Percentiles rank a stretch among this genome's conserved stretches.
Evolutionary conservation across 495 filamentous ascomycete species (phyloP).

Genomic region (Polyplosphaeria fusca): DNA sequence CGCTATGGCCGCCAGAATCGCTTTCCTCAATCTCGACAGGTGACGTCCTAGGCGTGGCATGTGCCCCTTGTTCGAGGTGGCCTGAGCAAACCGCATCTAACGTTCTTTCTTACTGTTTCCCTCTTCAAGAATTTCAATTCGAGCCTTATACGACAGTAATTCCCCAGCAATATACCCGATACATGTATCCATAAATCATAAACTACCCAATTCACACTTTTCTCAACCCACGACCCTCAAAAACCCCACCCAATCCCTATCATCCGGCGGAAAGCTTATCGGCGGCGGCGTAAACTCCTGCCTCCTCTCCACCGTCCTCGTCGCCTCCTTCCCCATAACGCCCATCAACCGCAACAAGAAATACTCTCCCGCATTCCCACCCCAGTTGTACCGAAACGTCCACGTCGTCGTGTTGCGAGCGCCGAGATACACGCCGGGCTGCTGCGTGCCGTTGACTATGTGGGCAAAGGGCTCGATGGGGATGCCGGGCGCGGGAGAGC

Average conservation of each 20-base stretch:
- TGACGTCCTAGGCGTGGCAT: no score
- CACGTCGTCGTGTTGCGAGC: background rate
- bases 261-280: constrained; percentile 4
- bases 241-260: constrained; percentile 9
- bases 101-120: no score
- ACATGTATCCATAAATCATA: no score
- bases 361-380: constrained; percentile 16
- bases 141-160: no score
- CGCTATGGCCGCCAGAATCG: no score
- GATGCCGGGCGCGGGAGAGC: background rate
- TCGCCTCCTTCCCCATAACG: background rate
- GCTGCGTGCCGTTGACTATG: background rate
- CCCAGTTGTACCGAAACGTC: constrained; percentile 9
- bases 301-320: background rate
- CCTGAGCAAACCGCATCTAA: no score
- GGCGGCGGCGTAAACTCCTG: background rate
- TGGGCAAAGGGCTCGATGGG: constrained; percentile 1
- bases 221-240: no score
- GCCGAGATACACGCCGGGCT: background rate
- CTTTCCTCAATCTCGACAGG: no score
- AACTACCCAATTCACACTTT: no score
- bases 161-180: no score
- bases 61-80: no score
- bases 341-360: background rate
- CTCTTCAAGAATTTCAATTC: no score